A percentile compares a stretch with the other conserved stretches of the same genome.
These are phyloP conservation scores for Antitrichia curtipendula DNA, from an alignment of 225 moss, liverwort and hornwort species.

Conservation along the genomic window DNA sequence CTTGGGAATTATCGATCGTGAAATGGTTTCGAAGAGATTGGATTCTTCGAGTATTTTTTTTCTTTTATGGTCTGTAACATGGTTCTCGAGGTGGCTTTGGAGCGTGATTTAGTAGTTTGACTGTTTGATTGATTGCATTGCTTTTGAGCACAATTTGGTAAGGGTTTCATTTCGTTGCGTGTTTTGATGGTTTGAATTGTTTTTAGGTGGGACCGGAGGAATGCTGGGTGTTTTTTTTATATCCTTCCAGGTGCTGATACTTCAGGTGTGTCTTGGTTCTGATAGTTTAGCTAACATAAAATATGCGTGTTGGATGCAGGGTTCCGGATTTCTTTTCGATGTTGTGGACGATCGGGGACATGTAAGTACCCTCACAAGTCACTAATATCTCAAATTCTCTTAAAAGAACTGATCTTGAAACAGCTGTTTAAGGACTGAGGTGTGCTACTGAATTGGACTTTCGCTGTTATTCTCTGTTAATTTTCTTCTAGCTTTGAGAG, in stretches of 20 bases:
- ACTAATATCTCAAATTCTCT: neutral
- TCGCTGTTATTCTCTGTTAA: neutral
- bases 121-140: neutral
- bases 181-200: neutral
- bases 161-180: neutral
- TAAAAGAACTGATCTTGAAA: neutral
- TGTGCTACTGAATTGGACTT: neutral
- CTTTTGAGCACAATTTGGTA: neutral
- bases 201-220: neutral
- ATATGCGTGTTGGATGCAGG: neutral
- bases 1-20: neutral
- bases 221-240: neutral
- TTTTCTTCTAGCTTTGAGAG: neutral
- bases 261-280: neutral
- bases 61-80: neutral
- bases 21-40: neutral
- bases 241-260: neutral
- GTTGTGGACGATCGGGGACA: slow-evolving; percentile 13
- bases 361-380: neutral
- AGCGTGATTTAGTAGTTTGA: neutral
- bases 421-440: neutral
- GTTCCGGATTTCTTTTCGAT: neutral
- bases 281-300: neutral
- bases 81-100: neutral
- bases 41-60: neutral